A percentile compares a stretch with the other conserved stretches of the same genome.
Evolutionary conservation across 1,284 basidiomycete genomes (phyloP).

Genomic region (Cutaneotrichosporon cutaneum): DNA sequence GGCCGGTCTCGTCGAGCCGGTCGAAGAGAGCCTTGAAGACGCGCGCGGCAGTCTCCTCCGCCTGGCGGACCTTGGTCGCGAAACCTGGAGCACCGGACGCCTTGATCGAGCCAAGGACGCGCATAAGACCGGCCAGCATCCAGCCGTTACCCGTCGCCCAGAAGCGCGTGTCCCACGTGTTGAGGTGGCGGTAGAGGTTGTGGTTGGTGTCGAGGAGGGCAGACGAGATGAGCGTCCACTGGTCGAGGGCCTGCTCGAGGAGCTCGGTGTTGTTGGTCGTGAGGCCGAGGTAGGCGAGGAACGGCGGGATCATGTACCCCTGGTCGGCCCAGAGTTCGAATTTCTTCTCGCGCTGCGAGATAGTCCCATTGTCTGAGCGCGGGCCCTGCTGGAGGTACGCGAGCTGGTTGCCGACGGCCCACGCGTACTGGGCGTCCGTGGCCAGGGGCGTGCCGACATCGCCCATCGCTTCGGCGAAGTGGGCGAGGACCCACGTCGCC

Average conservation of each 20-base stretch:
- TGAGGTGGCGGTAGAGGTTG: constrained; percentile 57
- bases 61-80: constrained; percentile 54
- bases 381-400: constrained; percentile 25
- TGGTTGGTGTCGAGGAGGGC: constrained; percentile 52
- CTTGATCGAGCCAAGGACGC: constrained; percentile 28
- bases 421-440: constrained; percentile 29
- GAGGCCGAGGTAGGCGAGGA: constrained; percentile 60
- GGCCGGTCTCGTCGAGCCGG: constrained; percentile 45
- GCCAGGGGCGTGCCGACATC: constrained; percentile 4
- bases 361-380: constrained; percentile 25
- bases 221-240: constrained; percentile 57
- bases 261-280: constrained; percentile 55
- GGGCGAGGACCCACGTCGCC: constrained; percentile 33
- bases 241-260: constrained; percentile 56
- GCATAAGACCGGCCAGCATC: constrained; percentile 35
- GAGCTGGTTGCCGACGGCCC: constrained; percentile 41
- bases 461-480: constrained; percentile 22
- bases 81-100: constrained; percentile 18
- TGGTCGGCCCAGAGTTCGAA: constrained; percentile 59
- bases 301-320: constrained; percentile 64
- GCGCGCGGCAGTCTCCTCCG: constrained; percentile 54
- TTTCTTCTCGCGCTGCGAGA: constrained; percentile 38
- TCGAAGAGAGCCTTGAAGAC: constrained; percentile 55
- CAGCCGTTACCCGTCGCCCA: constrained; percentile 59
- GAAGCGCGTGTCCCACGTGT: constrained; percentile 56